These are phyloP conservation scores for Fomitopsis serialis DNA, from an alignment of 768 basidiomycete genomes.

Conservation along the genomic window DNA sequence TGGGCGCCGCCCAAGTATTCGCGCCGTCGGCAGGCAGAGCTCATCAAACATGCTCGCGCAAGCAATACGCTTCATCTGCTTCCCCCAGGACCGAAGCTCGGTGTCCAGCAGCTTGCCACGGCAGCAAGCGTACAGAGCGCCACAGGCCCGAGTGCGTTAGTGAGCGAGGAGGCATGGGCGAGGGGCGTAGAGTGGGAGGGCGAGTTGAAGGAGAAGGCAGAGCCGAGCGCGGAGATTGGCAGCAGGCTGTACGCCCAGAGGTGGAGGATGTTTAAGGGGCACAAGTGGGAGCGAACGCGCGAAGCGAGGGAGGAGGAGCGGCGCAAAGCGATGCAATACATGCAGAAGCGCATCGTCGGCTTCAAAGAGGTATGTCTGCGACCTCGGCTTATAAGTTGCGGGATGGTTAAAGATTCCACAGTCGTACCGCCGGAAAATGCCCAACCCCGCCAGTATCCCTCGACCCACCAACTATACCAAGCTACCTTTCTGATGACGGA, in stretches of 20 bases:
- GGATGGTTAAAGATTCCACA: not conserved
- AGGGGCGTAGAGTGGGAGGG: slow-evolving; percentile 22
- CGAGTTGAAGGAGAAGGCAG: slow-evolving; percentile 22
- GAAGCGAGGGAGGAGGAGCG: slow-evolving; percentile 42
- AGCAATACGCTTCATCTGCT: slow-evolving; percentile 51
- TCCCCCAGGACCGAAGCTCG: slow-evolving; percentile 63
- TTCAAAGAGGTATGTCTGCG: slow-evolving; percentile 53
- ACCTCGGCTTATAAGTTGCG: not conserved
- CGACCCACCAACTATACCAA: slow-evolving; percentile 15
- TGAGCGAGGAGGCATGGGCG: slow-evolving; percentile 10
- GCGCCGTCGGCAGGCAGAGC: slow-evolving; percentile 69
- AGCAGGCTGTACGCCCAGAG: slow-evolving; percentile 66
- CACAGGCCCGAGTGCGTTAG: not conserved
- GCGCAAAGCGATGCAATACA: slow-evolving; percentile 58
- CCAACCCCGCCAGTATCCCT: slow-evolving; percentile 14
- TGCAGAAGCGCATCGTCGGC: slow-evolving; percentile 57
- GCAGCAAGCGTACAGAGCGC: not conserved
- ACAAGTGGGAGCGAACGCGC: slow-evolving; percentile 71
- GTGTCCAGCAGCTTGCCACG: not conserved
- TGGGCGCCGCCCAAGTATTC: slow-evolving; percentile 73
- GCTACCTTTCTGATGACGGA: slow-evolving; percentile 12
- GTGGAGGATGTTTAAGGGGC: slow-evolving; percentile 92
- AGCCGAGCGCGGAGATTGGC: slow-evolving; percentile 48
- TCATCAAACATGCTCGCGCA: slow-evolving; percentile 65
- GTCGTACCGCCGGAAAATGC: slow-evolving; percentile 15